Percentiles rank a stretch among this genome's conserved stretches.
These are phyloP conservation scores for Trametes coccinea DNA, from an alignment of 768 basidiomycete species.

Conservation along the genomic window DNA sequence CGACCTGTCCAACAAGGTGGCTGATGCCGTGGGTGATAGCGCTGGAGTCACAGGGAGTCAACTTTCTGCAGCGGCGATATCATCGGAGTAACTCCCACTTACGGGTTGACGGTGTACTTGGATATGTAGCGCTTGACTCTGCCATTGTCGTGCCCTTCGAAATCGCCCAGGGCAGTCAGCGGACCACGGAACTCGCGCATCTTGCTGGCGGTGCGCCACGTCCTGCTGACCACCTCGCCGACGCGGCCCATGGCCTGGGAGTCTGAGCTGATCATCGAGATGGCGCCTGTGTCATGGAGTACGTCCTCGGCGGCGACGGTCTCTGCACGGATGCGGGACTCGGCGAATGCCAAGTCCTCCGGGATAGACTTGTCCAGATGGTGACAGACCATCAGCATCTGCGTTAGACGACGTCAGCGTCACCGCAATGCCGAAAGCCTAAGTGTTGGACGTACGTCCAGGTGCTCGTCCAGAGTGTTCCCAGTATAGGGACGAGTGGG, in stretches of 20 bases:
- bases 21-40: constrained; percentile 94
- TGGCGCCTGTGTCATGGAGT: constrained; percentile 88
- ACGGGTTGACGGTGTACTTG: constrained; percentile 99
- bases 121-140: constrained; percentile 94
- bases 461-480: constrained; percentile 95
- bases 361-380: constrained; percentile 90
- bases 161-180: constrained; percentile 67
- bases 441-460: constrained; percentile 65
- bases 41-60: constrained; percentile 40
- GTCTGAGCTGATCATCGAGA: constrained; percentile 96
- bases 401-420: constrained; percentile 1
- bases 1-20: constrained; percentile 82
- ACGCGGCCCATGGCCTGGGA: constrained; percentile 99
- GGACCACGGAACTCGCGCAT: constrained; percentile 82
- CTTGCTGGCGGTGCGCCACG: constrained; percentile 98
- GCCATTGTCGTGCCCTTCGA: constrained; percentile 72
- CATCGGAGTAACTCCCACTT: constrained; percentile 33
- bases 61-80: neutral
- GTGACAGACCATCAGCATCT: constrained; percentile 99
- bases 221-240: constrained; percentile 88
- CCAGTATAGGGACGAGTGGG: constrained; percentile 89
- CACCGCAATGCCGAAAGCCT: neutral
- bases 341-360: constrained; percentile 94
- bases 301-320: constrained; percentile 98
- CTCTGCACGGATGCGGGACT: constrained; percentile 94